phyloP scores from a whole-genome alignment of 2,329 filamentous ascomycete genomes.

The Sporothrix brunneoviolacea region DNA sequence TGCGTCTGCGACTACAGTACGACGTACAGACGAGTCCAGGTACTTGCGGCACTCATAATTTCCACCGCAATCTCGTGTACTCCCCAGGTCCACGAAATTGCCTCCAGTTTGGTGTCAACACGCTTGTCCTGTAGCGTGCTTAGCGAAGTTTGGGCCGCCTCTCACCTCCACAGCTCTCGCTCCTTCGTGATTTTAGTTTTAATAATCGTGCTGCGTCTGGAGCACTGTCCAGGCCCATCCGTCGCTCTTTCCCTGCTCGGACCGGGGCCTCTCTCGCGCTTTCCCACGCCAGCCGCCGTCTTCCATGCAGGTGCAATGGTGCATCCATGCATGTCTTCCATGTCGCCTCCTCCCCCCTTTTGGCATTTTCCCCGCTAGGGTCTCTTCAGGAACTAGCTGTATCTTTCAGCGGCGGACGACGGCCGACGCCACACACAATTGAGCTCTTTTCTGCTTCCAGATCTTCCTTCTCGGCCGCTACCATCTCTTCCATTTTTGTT shows the following conservation, averaged over 20 bases:
- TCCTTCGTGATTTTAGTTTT: not conserved
- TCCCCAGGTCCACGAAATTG: too few relatives aligned
- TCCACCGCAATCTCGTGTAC: slow-evolving; percentile 6
- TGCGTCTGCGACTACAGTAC: too few relatives aligned
- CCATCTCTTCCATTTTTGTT: not conserved
- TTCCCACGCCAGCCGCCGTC: too few relatives aligned
- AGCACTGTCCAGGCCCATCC: not conserved
- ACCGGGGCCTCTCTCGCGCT: too few relatives aligned
- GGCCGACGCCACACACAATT: not conserved
- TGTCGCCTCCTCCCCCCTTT: not conserved
- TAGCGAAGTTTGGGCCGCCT: not conserved
- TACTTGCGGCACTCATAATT: slow-evolving; percentile 7
- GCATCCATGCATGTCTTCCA: not conserved
- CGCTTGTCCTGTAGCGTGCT: not conserved
- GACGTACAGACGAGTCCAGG: too few relatives aligned
- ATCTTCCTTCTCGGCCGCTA: not conserved
- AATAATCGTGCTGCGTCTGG: not conserved
- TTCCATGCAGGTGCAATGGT: too few relatives aligned
- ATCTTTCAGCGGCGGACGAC: too few relatives aligned
- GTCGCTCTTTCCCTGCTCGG: too few relatives aligned
- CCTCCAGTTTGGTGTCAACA: not conserved
- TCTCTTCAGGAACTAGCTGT: not conserved
- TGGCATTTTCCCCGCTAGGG: slow-evolving; percentile 1
- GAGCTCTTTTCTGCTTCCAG: slow-evolving; percentile 5
- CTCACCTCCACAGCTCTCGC: not conserved